phyloP scores from a whole-genome alignment of 225 moss, liverwort and hornwort species.

The Marchantia paleacea region DNA sequence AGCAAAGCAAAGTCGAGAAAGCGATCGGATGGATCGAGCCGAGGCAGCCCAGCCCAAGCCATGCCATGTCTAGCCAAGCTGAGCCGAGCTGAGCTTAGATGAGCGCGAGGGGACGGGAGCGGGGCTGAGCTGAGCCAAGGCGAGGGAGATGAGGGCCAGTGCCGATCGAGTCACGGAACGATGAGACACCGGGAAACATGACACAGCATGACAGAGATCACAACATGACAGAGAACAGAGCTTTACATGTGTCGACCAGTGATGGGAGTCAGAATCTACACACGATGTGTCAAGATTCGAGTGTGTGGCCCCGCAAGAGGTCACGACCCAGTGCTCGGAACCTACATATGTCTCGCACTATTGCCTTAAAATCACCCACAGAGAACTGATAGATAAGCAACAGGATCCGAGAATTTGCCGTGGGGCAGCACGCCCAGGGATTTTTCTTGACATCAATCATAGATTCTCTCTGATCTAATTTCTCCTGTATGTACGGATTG shows the following conservation, averaged over 20 bases:
- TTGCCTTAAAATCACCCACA: constrained; percentile 4
- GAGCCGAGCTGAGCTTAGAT: no score
- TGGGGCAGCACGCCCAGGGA: constrained; percentile 10
- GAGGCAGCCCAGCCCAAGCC: not conserved
- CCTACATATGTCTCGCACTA: not conserved
- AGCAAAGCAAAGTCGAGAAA: not conserved
- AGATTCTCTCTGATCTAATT: constrained; percentile 24
- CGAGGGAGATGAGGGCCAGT: not conserved
- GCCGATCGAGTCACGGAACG: not conserved
- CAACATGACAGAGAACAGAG: constrained; percentile 1
- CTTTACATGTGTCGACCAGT: constrained; percentile 16
- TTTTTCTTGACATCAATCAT: constrained; percentile 19
- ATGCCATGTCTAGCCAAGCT: no score
- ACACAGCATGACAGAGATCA: constrained; percentile 3
- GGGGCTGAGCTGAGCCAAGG: not conserved
- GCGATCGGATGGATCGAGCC: not conserved
- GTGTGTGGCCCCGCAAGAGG: not conserved
- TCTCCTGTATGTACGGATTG: constrained; percentile 15
- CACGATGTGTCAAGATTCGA: constrained; percentile 18
- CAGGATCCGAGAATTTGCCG: constrained; percentile 1
- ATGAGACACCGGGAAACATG: not conserved
- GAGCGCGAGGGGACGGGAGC: no score
- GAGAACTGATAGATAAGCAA: not conserved
- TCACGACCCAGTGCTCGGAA: not conserved
- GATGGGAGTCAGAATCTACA: constrained; percentile 9